These are phyloP conservation scores for Phytophthora nicotianae DNA, from an alignment of 352 stramenopile species.

Conservation along the genomic window DNA sequence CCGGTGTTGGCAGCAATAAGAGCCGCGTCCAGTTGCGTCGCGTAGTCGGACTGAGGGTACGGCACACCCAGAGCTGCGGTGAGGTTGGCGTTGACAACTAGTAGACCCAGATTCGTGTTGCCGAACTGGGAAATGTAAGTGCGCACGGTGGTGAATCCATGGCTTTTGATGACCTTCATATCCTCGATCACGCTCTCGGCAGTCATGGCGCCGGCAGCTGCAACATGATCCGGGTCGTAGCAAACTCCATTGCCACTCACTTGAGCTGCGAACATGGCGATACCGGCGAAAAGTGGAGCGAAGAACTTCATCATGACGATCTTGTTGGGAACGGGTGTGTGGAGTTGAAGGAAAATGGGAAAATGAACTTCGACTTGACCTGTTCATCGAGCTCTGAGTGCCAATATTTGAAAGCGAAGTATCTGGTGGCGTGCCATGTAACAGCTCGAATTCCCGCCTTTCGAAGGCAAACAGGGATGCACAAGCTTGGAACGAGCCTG, in stretches of 20 bases:
- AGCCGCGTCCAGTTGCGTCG: constrained; percentile 40
- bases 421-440: constrained; percentile 32
- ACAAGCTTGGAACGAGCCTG: constrained; percentile 12
- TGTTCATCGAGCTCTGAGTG: constrained; percentile 4
- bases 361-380: constrained; percentile 19
- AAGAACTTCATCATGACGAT: constrained; percentile 43
- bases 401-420: constrained; percentile 12
- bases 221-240: constrained; percentile 61
- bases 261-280: constrained; percentile 27
- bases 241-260: constrained; percentile 63
- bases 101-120: constrained; percentile 40
- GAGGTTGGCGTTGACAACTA: constrained; percentile 44
- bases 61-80: constrained; percentile 50
- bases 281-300: constrained; percentile 23
- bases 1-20: constrained; percentile 43
- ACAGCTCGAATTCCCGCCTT: constrained; percentile 32
- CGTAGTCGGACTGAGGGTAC: constrained; percentile 46
- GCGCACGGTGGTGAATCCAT: constrained; percentile 61
- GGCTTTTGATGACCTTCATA: constrained; percentile 50
- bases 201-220: constrained; percentile 22
- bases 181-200: constrained; percentile 39
- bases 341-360: constrained; percentile 23
- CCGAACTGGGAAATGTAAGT: constrained; percentile 72
- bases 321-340: constrained; percentile 3
- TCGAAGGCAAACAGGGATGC: constrained; percentile 12